Conservation (phyloP, 495 filamentous ascomycete genomes). For the Coniosporium apollinis region DNA sequence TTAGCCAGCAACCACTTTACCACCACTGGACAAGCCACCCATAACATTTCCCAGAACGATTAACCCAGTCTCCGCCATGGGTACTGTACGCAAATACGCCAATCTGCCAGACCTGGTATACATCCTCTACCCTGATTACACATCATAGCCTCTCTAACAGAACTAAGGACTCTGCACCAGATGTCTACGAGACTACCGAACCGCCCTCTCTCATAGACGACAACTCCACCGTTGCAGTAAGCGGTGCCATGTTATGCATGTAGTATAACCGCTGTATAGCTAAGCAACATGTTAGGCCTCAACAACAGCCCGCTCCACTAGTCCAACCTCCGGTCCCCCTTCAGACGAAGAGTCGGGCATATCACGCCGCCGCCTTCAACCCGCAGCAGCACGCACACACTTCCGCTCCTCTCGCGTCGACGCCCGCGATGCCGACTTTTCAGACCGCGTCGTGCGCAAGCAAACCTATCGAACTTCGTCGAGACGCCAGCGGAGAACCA, state of each 20-base stretch:
- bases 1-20: too few relatives aligned
- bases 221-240: constrained; percentile 1
- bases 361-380: neutral
- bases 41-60: too few relatives aligned
- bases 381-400: constrained; percentile 1
- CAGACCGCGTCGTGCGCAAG: constrained; percentile 61
- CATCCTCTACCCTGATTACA: neutral
- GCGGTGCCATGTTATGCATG: neutral
- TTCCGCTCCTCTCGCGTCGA: constrained; percentile 3
- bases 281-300: neutral
- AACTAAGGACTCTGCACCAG: constrained; percentile 9
- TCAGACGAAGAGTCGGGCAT: constrained; percentile 2
- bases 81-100: neutral
- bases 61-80: neutral
- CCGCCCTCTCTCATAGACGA: constrained; percentile 5
- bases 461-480: constrained; percentile 61
- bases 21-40: too few relatives aligned
- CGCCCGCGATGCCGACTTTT: constrained; percentile 39
- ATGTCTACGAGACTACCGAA: constrained; percentile 15
- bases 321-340: neutral
- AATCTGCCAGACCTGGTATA: neutral
- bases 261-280: neutral
- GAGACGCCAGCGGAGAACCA: constrained; percentile 40
- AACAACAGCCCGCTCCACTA: neutral
- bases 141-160: neutral